Evolutionary conservation across 2,329 filamentous ascomycete genomes (phyloP).

Genomic region (Claviceps humidiphila): DNA sequence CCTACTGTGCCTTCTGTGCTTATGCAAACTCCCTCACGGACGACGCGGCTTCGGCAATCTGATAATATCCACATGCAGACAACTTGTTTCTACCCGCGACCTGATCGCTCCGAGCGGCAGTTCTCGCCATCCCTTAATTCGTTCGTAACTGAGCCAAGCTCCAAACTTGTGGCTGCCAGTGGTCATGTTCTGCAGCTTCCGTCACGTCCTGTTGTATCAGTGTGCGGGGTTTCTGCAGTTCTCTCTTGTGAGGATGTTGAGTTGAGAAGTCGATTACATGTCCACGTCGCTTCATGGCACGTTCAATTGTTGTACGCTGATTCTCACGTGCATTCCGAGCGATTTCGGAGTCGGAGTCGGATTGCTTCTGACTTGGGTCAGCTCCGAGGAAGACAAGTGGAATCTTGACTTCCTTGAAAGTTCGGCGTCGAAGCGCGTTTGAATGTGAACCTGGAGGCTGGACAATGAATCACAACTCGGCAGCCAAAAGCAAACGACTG

Average conservation of each 20-base stretch:
- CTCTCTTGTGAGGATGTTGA: neutral
- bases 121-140: neutral
- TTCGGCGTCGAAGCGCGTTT: too few relatives aligned
- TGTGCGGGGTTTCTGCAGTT: neutral
- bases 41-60: neutral
- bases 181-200: neutral
- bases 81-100: neutral
- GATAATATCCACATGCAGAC: neutral
- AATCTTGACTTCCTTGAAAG: too few relatives aligned
- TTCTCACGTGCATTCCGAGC: neutral
- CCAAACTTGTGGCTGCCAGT: neutral
- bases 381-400: too few relatives aligned
- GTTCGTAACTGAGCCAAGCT: neutral
- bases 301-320: neutral
- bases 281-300: neutral
- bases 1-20: neutral
- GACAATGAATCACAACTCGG: neutral
- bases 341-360: too few relatives aligned
- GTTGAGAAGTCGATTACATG: neutral
- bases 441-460: neutral
- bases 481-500: neutral
- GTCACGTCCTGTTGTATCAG: neutral
- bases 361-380: too few relatives aligned
- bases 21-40: neutral
- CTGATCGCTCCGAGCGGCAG: neutral